Evolutionary conservation across 768 basidiomycete genomes (phyloP).

Genomic region (Lentinula raphanica): DNA sequence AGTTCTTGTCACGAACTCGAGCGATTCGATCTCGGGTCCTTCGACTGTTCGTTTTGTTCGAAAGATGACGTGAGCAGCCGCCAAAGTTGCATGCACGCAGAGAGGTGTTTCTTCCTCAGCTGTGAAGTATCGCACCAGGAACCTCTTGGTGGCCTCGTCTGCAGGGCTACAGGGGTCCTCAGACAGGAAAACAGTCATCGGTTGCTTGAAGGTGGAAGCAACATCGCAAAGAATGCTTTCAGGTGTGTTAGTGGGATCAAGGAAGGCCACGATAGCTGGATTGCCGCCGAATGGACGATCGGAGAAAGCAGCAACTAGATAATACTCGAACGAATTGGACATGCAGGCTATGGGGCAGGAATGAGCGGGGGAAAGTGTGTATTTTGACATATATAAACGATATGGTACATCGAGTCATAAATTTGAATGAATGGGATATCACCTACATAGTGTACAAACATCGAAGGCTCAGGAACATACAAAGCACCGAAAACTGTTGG

Average conservation of each 20-base stretch:
- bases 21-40: constrained; percentile 20
- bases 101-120: constrained; percentile 25
- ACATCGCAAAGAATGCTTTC: constrained; percentile 26
- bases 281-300: constrained; percentile 37
- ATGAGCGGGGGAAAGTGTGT: background rate
- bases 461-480: background rate
- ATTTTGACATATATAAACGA: background rate
- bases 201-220: constrained; percentile 41
- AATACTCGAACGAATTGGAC: constrained; percentile 10
- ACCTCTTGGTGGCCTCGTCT: constrained; percentile 22
- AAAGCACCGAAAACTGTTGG: background rate
- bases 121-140: constrained; percentile 35
- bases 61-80: constrained; percentile 37
- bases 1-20: constrained; percentile 13
- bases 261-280: constrained; percentile 37
- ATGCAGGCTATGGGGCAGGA: constrained; percentile 5
- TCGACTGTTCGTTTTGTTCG: constrained; percentile 21
- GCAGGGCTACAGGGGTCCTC: constrained; percentile 16
- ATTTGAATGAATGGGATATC: too few species aligned
- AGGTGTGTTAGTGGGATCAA: constrained; percentile 22
- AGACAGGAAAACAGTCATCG: constrained; percentile 33
- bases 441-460: background rate
- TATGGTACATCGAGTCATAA: background rate
- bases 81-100: constrained; percentile 44
- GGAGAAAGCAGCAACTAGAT: constrained; percentile 40